These are phyloP conservation scores for Aspergillus transmontanensis DNA, from an alignment of 2,329 filamentous ascomycete genomes.

Conservation along the genomic window DNA sequence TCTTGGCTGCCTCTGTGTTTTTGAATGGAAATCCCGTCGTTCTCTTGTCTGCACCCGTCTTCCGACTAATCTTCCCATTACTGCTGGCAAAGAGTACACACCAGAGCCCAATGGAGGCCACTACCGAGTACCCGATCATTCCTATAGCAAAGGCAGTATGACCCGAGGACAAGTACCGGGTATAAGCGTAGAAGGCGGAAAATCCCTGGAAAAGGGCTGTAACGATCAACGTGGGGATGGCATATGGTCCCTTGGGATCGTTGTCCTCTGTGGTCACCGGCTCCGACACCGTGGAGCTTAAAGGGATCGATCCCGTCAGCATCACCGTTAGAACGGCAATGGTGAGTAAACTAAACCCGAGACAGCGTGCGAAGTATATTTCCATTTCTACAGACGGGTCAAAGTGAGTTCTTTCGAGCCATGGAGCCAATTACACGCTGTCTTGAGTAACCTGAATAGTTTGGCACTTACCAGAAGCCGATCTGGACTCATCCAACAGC, in stretches of 20 bases:
- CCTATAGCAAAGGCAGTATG: conserved; percentile 64
- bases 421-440: neutral
- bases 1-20: conserved; percentile 61
- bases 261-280: conserved; percentile 46
- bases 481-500: conserved; percentile 59
- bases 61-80: conserved; percentile 60
- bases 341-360: conserved; percentile 68
- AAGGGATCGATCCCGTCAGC: conserved; percentile 70
- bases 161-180: conserved; percentile 60
- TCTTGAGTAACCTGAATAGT: neutral
- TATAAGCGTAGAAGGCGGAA: conserved; percentile 69
- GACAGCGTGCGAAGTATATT: conserved; percentile 71
- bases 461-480: conserved; percentile 53
- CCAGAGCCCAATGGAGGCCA: conserved; percentile 68
- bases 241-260: conserved; percentile 61
- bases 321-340: conserved; percentile 67
- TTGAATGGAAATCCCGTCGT: conserved; percentile 67
- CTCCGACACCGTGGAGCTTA: conserved; percentile 54
- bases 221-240: conserved; percentile 66
- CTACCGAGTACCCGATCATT: conserved; percentile 56
- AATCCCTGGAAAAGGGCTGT: conserved; percentile 67
- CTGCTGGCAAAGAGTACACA: conserved; percentile 61
- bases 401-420: neutral
- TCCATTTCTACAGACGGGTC: conserved; percentile 52
- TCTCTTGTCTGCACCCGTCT: conserved; percentile 68